phyloP scores from a whole-genome alignment of 805 yeast species.

The Tetrapisispora taiwanensis region DNA sequence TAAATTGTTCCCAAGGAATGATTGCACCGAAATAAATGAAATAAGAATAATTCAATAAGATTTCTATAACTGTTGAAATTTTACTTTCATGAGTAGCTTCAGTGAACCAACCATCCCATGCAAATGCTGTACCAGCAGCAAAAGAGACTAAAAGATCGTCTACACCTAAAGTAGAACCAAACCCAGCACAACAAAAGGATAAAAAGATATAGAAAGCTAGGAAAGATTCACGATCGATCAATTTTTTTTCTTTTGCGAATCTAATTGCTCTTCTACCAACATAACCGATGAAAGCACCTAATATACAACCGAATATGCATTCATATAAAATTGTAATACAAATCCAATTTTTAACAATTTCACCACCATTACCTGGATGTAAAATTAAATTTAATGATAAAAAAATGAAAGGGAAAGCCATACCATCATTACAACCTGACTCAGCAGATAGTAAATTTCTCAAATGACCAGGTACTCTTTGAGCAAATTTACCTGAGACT shows the following conservation, averaged over 20 bases:
- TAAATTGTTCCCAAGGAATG: constrained; percentile 78
- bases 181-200: constrained; percentile 78
- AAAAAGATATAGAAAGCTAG: constrained; percentile 74
- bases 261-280: constrained; percentile 58
- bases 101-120: constrained; percentile 91
- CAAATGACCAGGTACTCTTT: constrained; percentile 86
- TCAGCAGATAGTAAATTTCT: constrained; percentile 76
- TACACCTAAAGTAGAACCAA: constrained; percentile 78
- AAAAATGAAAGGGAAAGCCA: constrained; percentile 87
- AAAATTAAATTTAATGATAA: constrained; percentile 58
- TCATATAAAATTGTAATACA: constrained; percentile 68
- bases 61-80: constrained; percentile 82
- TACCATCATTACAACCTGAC: constrained; percentile 85
- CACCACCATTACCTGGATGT: constrained; percentile 54
- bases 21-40: constrained; percentile 87
- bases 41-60: constrained; percentile 71
- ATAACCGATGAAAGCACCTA: constrained; percentile 69
- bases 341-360: constrained; percentile 73
- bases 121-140: constrained; percentile 87
- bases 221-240: constrained; percentile 83
- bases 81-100: constrained; percentile 73
- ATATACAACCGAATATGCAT: constrained; percentile 65
- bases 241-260: constrained; percentile 55
- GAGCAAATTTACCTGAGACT: constrained; percentile 83
- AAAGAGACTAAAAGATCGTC: constrained; percentile 85